Conservation (phyloP, 139 green algal genomes). For the Picochlorum sp. region DNA sequence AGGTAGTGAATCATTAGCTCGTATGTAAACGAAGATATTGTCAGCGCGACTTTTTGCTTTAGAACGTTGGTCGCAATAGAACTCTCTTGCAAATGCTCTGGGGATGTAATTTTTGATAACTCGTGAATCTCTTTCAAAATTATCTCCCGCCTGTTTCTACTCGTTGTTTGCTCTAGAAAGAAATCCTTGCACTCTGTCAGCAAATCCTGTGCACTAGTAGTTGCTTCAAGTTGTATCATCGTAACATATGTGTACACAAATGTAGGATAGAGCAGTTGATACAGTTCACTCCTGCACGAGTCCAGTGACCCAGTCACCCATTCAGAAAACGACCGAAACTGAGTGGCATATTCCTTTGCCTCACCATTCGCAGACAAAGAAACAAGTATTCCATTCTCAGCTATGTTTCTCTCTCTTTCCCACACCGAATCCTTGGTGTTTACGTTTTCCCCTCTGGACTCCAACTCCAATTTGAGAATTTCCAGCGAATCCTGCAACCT, state of each 20-base stretch:
- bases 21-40: background rate
- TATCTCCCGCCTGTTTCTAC: background rate
- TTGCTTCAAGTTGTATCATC: constrained; percentile 54
- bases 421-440: constrained; percentile 26
- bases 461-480: constrained; percentile 35
- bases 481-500: constrained; percentile 47
- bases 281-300: constrained; percentile 76
- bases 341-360: constrained; percentile 37
- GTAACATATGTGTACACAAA: constrained; percentile 82
- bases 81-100: constrained; percentile 51
- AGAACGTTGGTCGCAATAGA: constrained; percentile 28
- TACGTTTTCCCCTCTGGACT: background rate
- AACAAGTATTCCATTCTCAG: constrained; percentile 47
- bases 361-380: constrained; percentile 42
- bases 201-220: constrained; percentile 38
- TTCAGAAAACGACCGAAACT: constrained; percentile 54
- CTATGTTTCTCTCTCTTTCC: constrained; percentile 17
- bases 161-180: constrained; percentile 21
- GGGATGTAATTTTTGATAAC: constrained; percentile 28
- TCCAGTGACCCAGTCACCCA: constrained; percentile 86
- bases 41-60: background rate
- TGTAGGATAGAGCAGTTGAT: constrained; percentile 78
- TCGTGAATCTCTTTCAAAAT: constrained; percentile 36
- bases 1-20: background rate
- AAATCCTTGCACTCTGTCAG: constrained; percentile 30